Base-by-base conservation (phyloP, 345 rosid genomes). In the Microthlaspi erraticum region DNA sequence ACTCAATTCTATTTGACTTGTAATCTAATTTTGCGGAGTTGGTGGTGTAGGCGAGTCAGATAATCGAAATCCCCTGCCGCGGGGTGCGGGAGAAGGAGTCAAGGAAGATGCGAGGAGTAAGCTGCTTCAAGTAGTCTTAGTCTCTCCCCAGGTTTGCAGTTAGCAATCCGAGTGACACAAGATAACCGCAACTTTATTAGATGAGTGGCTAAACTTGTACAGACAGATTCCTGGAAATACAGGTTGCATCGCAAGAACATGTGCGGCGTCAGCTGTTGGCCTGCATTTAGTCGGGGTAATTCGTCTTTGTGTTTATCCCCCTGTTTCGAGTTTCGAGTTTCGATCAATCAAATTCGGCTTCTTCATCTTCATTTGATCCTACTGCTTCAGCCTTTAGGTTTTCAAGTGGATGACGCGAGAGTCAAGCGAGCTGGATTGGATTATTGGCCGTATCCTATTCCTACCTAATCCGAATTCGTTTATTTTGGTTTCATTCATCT, bases 401-500 rank as follows among this genome's bases (percentile, higher is more conserved):
- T 93, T 77, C 87, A 81, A 80, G 83, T 93, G 58, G 97, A 90
- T 64, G 91, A 89, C 79, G 45, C 94, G 41, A 93, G 80, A 68
- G 80, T 93, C 20, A 93, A 87, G 84, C 92, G 98, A 67, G 97
- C 98, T 72, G 98, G 98, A 77, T 80, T 93, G 74, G 97, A 93
- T 77, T 91, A 91, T 72, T 88, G 98, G 97, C 96, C 97, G 97
- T 91, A 93, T 93, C 97, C 96, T 56, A 50, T 51, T 93, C 97
- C 96, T 56, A 50, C 55, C 64, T 39, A 26, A 69, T 51, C 60
- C 61, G 38, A n/a, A n/a, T n/a, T n/a, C n/a, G 31, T 37, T 39
- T 39, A 16, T 26, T 41, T 54, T 6, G 57, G 9, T 20, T 20
- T 23, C 62, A 51, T 18, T 60, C 67, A 29, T 31, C n/a, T 29